phyloP scores from a whole-genome alignment of 257 asterid species.

The Lithospermum erythrorhizon region DNA sequence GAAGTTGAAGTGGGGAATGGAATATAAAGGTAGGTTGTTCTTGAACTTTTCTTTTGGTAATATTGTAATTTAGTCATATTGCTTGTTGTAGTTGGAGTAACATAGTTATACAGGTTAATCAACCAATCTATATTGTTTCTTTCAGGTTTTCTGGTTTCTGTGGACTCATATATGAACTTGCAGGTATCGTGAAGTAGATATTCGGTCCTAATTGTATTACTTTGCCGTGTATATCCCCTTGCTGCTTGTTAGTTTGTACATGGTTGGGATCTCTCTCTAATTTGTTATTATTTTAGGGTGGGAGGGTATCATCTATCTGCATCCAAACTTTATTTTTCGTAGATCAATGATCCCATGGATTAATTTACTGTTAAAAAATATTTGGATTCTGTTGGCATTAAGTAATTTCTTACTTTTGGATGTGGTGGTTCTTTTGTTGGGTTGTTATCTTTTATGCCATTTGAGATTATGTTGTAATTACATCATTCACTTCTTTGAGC shows the following conservation, averaged over 20 bases:
- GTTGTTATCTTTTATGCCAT: no score
- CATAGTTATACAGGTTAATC: not conserved
- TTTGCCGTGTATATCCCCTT: no score
- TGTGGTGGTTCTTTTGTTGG: no score
- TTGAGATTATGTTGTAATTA: no score
- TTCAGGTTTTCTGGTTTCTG: conserved; percentile 85
- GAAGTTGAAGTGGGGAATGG: conserved; percentile 99
- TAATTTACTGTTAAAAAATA: no score
- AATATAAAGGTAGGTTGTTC: conserved; percentile 61
- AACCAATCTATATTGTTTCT: not conserved
- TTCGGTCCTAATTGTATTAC: not conserved
- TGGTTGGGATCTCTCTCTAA: no score
- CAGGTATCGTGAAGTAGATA: conserved; percentile 39
- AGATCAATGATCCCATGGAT: not conserved
- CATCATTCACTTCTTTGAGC: conserved; percentile 10
- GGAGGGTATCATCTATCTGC: not conserved
- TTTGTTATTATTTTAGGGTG: no score
- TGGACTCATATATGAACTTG: conserved; percentile 95
- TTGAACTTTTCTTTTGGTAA: not conserved
- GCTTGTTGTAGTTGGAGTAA: not conserved
- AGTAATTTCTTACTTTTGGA: no score
- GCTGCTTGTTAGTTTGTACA: no score
- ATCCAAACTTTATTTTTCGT: not conserved
- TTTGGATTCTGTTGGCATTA: not conserved
- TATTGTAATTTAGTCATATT: not conserved